Percentiles rank a stretch among this genome's conserved stretches.
Conservation (phyloP, 495 filamentous ascomycete species). For the Xylaria curta region DNA sequence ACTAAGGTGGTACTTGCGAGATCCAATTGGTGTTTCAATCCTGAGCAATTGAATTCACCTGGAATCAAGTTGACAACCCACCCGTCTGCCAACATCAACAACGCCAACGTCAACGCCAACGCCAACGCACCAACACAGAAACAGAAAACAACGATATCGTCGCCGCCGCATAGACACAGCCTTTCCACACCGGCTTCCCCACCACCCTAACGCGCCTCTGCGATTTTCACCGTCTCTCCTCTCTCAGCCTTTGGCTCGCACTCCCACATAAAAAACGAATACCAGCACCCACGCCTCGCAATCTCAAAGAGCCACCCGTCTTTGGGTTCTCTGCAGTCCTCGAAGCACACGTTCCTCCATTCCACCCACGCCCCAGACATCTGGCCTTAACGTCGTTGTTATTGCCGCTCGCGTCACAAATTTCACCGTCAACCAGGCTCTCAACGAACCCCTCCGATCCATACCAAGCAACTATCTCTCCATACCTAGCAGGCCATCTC, state of each 20-base stretch:
- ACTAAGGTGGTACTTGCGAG: neutral
- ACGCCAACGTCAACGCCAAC: neutral
- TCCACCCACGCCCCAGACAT: neutral
- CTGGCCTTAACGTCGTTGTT: neutral
- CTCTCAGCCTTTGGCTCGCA: neutral
- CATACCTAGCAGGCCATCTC: neutral
- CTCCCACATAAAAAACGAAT: neutral
- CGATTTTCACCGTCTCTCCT: neutral
- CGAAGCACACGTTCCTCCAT: neutral
- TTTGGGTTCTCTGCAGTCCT: neutral
- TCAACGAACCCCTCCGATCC: neutral
- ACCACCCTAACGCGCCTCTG: neutral
- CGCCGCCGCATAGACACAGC: neutral
- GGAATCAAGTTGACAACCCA: conserved; percentile 6
- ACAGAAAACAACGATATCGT: conserved; percentile 2
- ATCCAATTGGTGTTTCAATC: neutral
- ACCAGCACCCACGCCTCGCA: neutral
- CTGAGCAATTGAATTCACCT: conserved; percentile 2
- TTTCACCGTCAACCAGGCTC: neutral
- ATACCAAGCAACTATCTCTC: neutral
- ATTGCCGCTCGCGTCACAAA: neutral
- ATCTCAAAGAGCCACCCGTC: neutral
- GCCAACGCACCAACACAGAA: neutral
- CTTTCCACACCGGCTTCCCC: neutral
- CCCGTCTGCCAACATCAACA: neutral